Evolutionary conservation across 2,329 filamentous ascomycete species (phyloP), one percentile per base, ranked within the genome.

Genomic region (Aspergillus eucalypticola): DNA sequence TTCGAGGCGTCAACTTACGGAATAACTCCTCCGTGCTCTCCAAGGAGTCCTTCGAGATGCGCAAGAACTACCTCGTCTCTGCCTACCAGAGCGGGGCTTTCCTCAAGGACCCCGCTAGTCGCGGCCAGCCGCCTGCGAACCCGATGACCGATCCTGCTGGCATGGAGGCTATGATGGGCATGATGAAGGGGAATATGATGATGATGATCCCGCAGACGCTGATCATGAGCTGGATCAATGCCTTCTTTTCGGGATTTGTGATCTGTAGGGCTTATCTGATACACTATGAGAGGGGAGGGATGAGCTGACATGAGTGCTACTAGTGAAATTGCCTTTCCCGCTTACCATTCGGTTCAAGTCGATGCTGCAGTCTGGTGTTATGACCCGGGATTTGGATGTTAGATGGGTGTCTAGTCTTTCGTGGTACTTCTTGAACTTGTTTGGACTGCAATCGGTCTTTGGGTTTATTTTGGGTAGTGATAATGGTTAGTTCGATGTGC

Each of bases 111-210:
- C 93, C 92, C 1, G 91, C 95, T 57, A 86, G 83, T 71, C 88
- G 90, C 73, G 93, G 93, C 55, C 91, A 97, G 79, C 90, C 92
- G 3, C 89, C 92, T 19, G 87, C 91, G 39, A 99, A 98, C 78
- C 95, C 95, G 3, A 92, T 99, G 86, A 91, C 90, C 10, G 95
- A 99, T 76, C 96, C 96, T 21, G 90, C 90, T 51, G 92, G 91
- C 60, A 99, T 99, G 95, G 96, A 99, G 74, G 94, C 93, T 68
- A 99, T 99, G 95, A 99, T 99, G 95, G 94, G 95, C 68, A 96
- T 96, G 92, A 96, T 99, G 91, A 99, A 99, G 86, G 93, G 93
- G 60, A 96, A 99, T 75, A 96, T 99, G 90, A 94, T 95, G 66
- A 99, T 98, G 95, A 98, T 99, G 82, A 92, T 99, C 60, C 95